Conservation (phyloP, 352 stramenopile species). For the Globisporangium ultimum region DNA sequence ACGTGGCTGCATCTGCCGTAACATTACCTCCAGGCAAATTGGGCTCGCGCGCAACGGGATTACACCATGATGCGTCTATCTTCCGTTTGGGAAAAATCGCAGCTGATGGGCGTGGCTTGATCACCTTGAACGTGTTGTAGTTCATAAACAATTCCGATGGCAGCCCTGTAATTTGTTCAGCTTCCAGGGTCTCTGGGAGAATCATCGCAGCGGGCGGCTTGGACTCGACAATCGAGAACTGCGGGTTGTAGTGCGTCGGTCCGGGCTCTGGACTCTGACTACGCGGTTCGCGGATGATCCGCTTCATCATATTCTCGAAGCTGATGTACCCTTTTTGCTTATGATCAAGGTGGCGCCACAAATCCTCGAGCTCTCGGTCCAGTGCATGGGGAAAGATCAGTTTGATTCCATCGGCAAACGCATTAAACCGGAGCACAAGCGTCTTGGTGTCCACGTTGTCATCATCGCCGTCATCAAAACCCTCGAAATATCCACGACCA, state of each 20-base stretch:
- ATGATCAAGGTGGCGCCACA: conserved; percentile 38
- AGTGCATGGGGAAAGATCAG: conserved; percentile 53
- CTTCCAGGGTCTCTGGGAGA: conserved; percentile 30
- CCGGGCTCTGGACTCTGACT: conserved; percentile 56
- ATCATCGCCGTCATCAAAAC: not conserved
- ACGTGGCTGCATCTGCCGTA: not conserved
- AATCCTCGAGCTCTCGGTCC: conserved; percentile 49
- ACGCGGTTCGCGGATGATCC: conserved; percentile 23
- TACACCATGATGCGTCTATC: conserved; percentile 73
- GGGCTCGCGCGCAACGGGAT: conserved; percentile 41
- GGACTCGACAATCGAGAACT: conserved; percentile 40
- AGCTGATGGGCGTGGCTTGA: conserved; percentile 44
- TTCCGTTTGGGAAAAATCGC: conserved; percentile 56
- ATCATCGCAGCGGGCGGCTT: conserved; percentile 42
- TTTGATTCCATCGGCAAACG: conserved; percentile 39
- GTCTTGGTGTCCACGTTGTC: not conserved
- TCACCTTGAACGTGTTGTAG: conserved; percentile 56
- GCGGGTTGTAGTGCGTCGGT: conserved; percentile 63
- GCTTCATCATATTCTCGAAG: conserved; percentile 18
- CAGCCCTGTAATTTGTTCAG: conserved; percentile 24
- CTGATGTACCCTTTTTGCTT: conserved; percentile 14
- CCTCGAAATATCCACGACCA: no score
- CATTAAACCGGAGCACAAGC: conserved; percentile 21
- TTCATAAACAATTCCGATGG: conserved; percentile 69
- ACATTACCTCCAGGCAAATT: not conserved